phyloP scores from a whole-genome alignment of 139 green algal species.

The Tetraselmis chui region DNA sequence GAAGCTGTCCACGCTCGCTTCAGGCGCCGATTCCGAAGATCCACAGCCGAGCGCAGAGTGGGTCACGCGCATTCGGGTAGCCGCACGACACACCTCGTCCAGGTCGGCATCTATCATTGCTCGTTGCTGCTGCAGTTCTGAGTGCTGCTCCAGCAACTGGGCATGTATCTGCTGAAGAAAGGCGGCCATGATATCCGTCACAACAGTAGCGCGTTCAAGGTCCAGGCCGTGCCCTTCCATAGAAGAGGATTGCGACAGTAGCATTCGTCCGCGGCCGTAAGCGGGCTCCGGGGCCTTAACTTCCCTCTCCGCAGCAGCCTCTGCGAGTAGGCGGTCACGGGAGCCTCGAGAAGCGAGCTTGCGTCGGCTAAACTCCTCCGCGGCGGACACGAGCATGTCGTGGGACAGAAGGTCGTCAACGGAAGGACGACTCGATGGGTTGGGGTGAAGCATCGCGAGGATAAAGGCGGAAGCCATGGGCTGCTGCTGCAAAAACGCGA shows the following conservation, averaged over 20 bases:
- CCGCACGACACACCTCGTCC: no score
- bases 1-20: no score
- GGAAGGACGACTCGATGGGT: slow-evolving; percentile 34
- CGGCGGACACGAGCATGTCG: slow-evolving; percentile 28
- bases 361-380: background rate
- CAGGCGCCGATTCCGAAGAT: no score
- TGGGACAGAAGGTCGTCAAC: slow-evolving; percentile 33
- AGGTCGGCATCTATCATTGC: background rate
- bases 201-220: background rate
- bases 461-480: slow-evolving; percentile 47
- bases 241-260: no score
- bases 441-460: slow-evolving; percentile 40
- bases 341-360: background rate
- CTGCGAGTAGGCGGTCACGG: background rate
- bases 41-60: no score
- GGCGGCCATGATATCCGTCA: background rate
- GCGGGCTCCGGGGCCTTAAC: no score
- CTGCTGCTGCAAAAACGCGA: slow-evolving; percentile 21
- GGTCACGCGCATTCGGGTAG: no score
- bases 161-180: background rate
- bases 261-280: no score
- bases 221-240: background rate
- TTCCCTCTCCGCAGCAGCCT: background rate
- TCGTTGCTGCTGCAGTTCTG: background rate
- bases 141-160: background rate